Evolutionary conservation across 2,329 filamentous ascomycete species (phyloP).

Genomic region (Aspergillus fischeri): DNA sequence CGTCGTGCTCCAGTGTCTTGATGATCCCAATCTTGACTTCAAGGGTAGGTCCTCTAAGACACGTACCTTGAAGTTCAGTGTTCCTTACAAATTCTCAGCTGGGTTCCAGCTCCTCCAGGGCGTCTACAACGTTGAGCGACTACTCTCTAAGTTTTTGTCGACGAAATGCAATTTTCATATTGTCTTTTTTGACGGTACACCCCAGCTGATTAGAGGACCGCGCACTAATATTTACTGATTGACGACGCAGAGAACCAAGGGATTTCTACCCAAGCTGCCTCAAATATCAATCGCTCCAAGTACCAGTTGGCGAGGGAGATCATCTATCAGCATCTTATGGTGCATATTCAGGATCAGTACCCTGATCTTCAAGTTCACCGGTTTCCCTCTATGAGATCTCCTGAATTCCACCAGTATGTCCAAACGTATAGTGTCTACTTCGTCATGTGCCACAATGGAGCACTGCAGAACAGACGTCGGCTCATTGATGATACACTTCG

Average conservation of each 20-base stretch:
- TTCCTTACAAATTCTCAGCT: not conserved
- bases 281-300: slow-evolving; percentile 40
- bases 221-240: not conserved
- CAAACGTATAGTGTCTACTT: slow-evolving; percentile 56
- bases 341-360: slow-evolving; percentile 35
- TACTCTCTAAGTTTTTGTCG: slow-evolving; percentile 4
- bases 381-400: slow-evolving; percentile 21
- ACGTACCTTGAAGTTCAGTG: not conserved
- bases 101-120: slow-evolving; percentile 11
- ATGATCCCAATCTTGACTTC: slow-evolving; percentile 7
- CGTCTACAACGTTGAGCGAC: slow-evolving; percentile 6
- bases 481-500: not conserved
- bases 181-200: slow-evolving; percentile 10
- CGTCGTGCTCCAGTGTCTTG: slow-evolving; percentile 9
- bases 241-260: not conserved
- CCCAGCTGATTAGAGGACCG: not conserved
- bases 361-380: slow-evolving; percentile 28
- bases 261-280: slow-evolving; percentile 18
- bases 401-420: slow-evolving; percentile 54
- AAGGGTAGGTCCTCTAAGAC: not conserved
- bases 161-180: slow-evolving; percentile 9
- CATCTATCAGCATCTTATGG: slow-evolving; percentile 59
- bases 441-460: slow-evolving; percentile 62
- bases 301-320: slow-evolving; percentile 59
- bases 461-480: slow-evolving; percentile 7